Evolutionary conservation across 495 filamentous ascomycete genomes (phyloP), one percentile per base, ranked within the genome.

Genomic region (Penicillium silybi): DNA sequence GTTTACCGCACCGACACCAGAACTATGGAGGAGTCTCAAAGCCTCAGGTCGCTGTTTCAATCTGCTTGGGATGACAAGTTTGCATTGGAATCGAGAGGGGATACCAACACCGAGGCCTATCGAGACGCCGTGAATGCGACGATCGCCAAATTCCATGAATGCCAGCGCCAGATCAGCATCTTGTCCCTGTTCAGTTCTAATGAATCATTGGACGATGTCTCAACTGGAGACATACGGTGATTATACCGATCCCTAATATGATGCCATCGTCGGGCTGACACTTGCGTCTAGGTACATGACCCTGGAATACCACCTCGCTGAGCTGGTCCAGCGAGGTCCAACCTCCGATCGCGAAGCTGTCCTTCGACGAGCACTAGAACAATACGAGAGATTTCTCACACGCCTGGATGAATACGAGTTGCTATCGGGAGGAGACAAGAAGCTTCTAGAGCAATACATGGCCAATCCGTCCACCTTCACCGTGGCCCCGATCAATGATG

Each of bases 101-200:
- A 82, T 39, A 68, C 77, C 23, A 85, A 77, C 63, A 81, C 78
- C 13, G 62, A 82, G 41, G 64, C 67, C 23, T 93, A 89, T 71
- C 80, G 84, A 57, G 75, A 84, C 50, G 81, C 85, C 53, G 77
- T 97, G 48, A 73, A 73, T 48, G 67, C 79, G 29, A 80, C 87
- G 15, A 81, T 95, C 44, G 60, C 76, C 48, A 76, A 81, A 46
- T 88, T 96, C 69, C 77, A 89, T 55, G 77, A 88, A 65, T 90
- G 87, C 67, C 76, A 85, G 32, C 68, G 76, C 56, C 79, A 91
- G 34, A 81, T 88, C 54, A 71, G 81, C 52, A 74, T 81, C 39
- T 70, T 92, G 45, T 86, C 88, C 0, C 67, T 97, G 11, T 97
- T 97, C 78, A 93, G 89, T 61, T 79, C 85, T 7, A 97, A 98